Evolutionary conservation across 441 rosid species (phyloP).

Genomic region (Omphalea diandra): DNA sequence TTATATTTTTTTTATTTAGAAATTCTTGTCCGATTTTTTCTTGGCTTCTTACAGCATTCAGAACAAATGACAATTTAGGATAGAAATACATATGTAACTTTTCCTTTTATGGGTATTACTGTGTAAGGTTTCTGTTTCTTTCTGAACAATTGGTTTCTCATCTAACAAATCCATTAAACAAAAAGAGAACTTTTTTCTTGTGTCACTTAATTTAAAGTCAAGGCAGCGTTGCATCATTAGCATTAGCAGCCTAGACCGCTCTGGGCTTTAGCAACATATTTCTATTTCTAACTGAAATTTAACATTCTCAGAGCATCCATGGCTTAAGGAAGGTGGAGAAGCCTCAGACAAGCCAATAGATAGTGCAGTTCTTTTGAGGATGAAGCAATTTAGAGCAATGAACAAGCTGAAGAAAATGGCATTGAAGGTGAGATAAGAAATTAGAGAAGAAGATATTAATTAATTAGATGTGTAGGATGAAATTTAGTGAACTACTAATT

Average conservation of each 20-base stretch:
- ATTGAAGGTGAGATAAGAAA: constrained; percentile 46
- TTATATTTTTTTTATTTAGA: background rate
- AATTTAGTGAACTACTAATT: too few relatives aligned
- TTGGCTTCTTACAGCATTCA: background rate
- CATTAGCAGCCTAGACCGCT: background rate
- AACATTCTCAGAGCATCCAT: constrained; percentile 64
- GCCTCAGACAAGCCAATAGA: constrained; percentile 86
- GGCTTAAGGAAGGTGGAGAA: constrained; percentile 74
- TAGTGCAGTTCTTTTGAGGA: constrained; percentile 77
- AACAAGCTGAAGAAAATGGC: constrained; percentile 84
- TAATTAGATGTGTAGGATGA: background rate
- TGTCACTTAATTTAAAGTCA: too few relatives aligned
- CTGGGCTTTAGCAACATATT: background rate
- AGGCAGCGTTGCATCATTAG: background rate
- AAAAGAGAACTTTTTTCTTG: too few relatives aligned
- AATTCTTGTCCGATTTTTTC: background rate
- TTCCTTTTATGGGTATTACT: background rate
- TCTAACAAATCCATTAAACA: background rate
- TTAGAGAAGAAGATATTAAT: background rate
- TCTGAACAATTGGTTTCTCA: background rate
- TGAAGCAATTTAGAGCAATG: constrained; percentile 93
- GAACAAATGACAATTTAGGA: background rate
- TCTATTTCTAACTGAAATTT: constrained; percentile 15
- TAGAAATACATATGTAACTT: background rate
- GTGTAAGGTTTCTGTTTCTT: background rate